phyloP scores from a whole-genome alignment of 2,329 filamentous ascomycete genomes.

The Metarhizium anisopliae region DNA sequence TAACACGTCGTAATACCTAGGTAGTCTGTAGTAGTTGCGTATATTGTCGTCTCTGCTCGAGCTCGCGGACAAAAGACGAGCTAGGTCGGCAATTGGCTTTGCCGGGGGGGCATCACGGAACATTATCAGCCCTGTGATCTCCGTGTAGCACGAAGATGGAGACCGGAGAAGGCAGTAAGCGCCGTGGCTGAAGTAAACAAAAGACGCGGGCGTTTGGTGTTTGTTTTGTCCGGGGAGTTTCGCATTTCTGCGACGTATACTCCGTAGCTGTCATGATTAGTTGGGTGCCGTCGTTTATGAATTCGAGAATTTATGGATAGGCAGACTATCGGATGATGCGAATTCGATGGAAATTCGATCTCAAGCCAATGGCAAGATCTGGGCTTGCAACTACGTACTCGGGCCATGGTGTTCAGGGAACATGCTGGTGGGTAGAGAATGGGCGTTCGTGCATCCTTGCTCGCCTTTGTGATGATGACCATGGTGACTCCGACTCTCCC shows the following conservation, averaged over 20 bases:
- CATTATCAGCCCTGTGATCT: not conserved
- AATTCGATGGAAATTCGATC: not conserved
- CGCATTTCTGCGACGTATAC: not conserved
- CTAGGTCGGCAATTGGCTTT: not conserved
- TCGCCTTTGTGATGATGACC: constrained; percentile 4
- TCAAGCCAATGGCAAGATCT: not conserved
- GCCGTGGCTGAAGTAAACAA: not conserved
- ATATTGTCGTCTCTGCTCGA: not conserved
- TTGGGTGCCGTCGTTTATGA: not conserved
- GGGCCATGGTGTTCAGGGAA: not conserved
- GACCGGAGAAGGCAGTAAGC: not conserved
- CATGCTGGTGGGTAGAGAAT: not conserved
- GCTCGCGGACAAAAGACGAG: not conserved
- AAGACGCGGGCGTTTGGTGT: not conserved
- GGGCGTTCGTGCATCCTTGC: not conserved
- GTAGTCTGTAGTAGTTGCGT: not conserved
- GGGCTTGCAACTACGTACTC: not conserved
- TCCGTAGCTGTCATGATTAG: no score
- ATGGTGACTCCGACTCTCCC: constrained; percentile 7
- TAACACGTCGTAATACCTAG: not conserved
- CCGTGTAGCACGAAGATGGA: not conserved
- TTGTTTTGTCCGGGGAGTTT: not conserved
- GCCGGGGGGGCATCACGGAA: not conserved
- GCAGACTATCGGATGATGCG: not conserved
- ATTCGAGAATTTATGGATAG: not conserved